Conservation (phyloP, 1,139 yeast species). For the Eremothecium sinecaudum region DNA sequence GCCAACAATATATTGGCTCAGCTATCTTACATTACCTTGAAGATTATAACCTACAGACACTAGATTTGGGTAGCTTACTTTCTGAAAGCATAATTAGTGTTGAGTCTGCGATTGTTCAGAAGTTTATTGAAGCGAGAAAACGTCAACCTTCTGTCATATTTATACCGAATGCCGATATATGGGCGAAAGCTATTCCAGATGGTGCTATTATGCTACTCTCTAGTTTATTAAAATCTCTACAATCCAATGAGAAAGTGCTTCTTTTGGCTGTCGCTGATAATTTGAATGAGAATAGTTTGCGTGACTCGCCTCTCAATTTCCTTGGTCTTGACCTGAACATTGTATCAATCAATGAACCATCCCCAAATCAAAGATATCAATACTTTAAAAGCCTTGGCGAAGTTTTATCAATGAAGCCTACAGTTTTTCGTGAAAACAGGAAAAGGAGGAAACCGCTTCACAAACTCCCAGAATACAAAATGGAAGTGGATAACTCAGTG, state of each 20-base stretch:
- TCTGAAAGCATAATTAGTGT: constrained; percentile 78
- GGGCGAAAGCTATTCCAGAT: constrained; percentile 60
- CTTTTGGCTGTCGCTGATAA: constrained; percentile 69
- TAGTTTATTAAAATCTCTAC: constrained; percentile 57
- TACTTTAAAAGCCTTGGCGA: constrained; percentile 51
- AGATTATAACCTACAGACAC: constrained; percentile 79
- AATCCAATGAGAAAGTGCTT: constrained; percentile 64
- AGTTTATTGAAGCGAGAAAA: constrained; percentile 79
- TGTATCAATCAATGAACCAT: constrained; percentile 37
- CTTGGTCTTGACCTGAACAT: constrained; percentile 40
- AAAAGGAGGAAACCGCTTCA: constrained; percentile 34
- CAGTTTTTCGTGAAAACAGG: constrained; percentile 36
- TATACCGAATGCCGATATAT: constrained; percentile 75
- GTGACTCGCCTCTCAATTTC: constrained; percentile 12
- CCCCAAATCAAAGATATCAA: constrained; percentile 36
- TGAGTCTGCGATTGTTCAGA: constrained; percentile 76
- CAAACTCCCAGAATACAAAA: constrained; percentile 36
- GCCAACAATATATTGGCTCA: constrained; percentile 78
- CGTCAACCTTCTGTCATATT: constrained; percentile 83
- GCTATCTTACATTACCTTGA: constrained; percentile 78
- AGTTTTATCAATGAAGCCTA: constrained; percentile 60
- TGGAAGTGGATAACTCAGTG: constrained; percentile 12
- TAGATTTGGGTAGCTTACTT: constrained; percentile 70
- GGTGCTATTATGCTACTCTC: constrained; percentile 65
- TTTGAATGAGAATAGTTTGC: constrained; percentile 13